phyloP scores from a whole-genome alignment of 768 basidiomycete species.

The Mycena kentingensis region DNA sequence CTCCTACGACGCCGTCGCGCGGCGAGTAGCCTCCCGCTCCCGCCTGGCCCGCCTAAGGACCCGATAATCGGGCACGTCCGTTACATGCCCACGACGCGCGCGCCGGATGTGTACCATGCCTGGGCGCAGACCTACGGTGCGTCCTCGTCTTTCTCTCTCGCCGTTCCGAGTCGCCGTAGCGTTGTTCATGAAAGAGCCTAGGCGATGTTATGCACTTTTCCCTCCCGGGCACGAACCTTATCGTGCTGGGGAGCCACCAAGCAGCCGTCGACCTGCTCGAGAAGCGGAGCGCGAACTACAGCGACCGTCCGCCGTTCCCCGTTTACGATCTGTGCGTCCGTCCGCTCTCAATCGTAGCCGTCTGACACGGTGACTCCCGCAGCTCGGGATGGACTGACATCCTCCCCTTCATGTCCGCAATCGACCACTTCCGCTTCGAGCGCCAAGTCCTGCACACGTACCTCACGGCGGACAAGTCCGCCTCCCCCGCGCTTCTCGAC shows the following conservation, averaged over 20 bases:
- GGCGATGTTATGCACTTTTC: slow-evolving; percentile 28
- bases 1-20: too few species aligned
- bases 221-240: slow-evolving; percentile 29
- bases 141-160: background rate
- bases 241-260: slow-evolving; percentile 28
- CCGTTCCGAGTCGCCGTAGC: too few species aligned
- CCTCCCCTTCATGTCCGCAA: background rate
- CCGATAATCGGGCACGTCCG: slow-evolving; percentile 40
- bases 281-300: slow-evolving; percentile 30
- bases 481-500: background rate
- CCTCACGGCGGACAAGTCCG: too few species aligned
- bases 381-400: background rate
- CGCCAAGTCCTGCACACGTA: background rate
- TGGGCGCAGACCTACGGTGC: slow-evolving; percentile 38
- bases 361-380: too few species aligned
- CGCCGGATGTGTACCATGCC: slow-evolving; percentile 31
- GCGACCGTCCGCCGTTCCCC: slow-evolving; percentile 25
- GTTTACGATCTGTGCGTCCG: slow-evolving; percentile 24
- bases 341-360: background rate
- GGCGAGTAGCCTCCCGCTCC: too few species aligned
- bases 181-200: slow-evolving; percentile 7
- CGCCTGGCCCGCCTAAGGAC: slow-evolving; percentile 41
- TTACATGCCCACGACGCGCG: slow-evolving; percentile 33
- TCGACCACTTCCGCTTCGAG: background rate
- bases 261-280: slow-evolving; percentile 32